Percentiles rank a stretch among this genome's conserved stretches.
phyloP scores from a whole-genome alignment of 1,284 basidiomycete genomes.

The Apiotrichum gracile region DNA sequence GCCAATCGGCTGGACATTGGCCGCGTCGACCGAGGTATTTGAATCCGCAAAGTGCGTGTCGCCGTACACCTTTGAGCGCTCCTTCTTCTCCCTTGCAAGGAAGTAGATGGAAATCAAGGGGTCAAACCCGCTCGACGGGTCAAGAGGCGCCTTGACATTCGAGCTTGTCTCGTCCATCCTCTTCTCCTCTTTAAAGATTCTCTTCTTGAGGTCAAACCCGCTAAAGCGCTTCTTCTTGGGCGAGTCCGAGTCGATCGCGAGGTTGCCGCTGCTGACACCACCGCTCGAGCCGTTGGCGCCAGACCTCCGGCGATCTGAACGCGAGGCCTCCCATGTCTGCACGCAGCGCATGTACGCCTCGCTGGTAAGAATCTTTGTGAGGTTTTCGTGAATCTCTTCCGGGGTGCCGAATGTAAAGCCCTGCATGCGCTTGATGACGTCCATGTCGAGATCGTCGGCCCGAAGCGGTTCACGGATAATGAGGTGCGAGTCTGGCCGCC shows the following conservation, averaged over 20 bases:
- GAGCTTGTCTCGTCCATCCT: slow-evolving; percentile 32
- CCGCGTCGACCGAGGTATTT: slow-evolving; percentile 55
- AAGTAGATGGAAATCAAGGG: slow-evolving; percentile 95
- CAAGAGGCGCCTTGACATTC: slow-evolving; percentile 50
- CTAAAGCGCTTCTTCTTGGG: slow-evolving; percentile 62
- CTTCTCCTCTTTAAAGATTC: slow-evolving; percentile 63
- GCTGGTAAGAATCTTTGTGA: slow-evolving; percentile 67
- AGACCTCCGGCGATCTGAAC: slow-evolving; percentile 44
- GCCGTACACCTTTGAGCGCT: slow-evolving; percentile 87
- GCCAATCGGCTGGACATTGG: slow-evolving; percentile 39
- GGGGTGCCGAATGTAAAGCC: slow-evolving; percentile 94
- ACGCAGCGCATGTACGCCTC: slow-evolving; percentile 72
- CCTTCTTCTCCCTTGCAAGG: slow-evolving; percentile 89
- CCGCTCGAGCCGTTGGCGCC: slow-evolving; percentile 15
- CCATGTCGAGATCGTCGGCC: slow-evolving; percentile 74
- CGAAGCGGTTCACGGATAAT: slow-evolving; percentile 82
- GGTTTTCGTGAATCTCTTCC: slow-evolving; percentile 72
- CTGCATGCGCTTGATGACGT: slow-evolving; percentile 84
- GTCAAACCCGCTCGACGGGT: slow-evolving; percentile 90
- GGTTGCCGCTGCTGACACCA: background rate
- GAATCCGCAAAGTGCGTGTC: slow-evolving; percentile 90
- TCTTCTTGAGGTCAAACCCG: slow-evolving; percentile 92
- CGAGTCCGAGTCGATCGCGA: slow-evolving; percentile 22
- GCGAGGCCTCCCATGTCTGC: slow-evolving; percentile 68
- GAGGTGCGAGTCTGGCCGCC: slow-evolving; percentile 75